These are phyloP conservation scores for Starmerella tilneyi DNA, from an alignment of 805 yeast species.

Conservation along the genomic window DNA sequence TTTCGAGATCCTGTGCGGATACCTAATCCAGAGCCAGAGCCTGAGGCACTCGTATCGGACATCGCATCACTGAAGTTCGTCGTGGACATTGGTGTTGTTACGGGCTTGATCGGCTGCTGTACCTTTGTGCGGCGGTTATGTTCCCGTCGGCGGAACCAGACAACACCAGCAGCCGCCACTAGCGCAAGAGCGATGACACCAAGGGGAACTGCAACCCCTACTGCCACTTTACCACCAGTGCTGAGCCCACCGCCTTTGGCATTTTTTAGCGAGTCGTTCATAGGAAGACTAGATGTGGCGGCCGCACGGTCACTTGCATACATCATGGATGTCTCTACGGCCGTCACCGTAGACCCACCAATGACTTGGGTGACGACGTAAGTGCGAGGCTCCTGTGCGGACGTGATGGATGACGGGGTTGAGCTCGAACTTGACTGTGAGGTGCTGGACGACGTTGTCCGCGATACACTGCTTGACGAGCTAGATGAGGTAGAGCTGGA, in stretches of 20 bases:
- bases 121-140: slow-evolving; percentile 1
- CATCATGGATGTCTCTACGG: slow-evolving; percentile 5
- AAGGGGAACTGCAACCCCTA: slow-evolving; percentile 20
- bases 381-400: too few species aligned
- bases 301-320: background rate
- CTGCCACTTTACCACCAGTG: slow-evolving; percentile 19
- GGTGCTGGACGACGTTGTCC: background rate
- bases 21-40: background rate
- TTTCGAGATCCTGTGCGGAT: background rate
- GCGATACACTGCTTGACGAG: too few species aligned
- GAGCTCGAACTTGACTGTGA: too few species aligned
- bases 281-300: background rate
- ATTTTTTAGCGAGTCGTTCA: background rate
- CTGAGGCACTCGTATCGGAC: background rate
- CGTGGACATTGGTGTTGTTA: background rate
- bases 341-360: slow-evolving; percentile 14
- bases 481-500: slow-evolving; percentile 1
- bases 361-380: slow-evolving; percentile 6
- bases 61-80: background rate
- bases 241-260: slow-evolving; percentile 6
- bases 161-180: background rate
- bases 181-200: slow-evolving; percentile 14
- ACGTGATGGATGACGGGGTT: too few species aligned
- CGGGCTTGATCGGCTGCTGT: slow-evolving; percentile 5
- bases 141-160: slow-evolving; percentile 7